Percentiles rank a stretch among this genome's conserved stretches.
Conservation (phyloP, 352 stramenopile genomes). For the Pythium biforme region DNA sequence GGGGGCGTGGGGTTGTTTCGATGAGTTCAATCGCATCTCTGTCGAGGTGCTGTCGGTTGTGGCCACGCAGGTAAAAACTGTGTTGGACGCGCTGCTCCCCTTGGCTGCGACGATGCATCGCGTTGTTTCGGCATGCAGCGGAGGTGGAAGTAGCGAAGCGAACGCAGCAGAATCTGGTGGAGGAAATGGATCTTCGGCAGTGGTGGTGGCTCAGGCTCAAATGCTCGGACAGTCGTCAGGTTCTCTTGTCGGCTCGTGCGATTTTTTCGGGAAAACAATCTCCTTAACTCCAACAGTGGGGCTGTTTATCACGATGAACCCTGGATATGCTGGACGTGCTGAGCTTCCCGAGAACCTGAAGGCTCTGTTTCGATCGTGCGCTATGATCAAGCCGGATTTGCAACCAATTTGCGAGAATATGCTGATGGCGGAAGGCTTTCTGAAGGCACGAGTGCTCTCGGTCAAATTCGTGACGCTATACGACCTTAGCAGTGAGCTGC, state of each 20-base stretch:
- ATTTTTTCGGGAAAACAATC: slow-evolving; percentile 91
- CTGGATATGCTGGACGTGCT: slow-evolving; percentile 88
- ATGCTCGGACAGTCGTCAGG: slow-evolving; percentile 19
- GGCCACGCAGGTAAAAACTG: slow-evolving; percentile 96
- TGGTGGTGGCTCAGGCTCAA: slow-evolving; percentile 14
- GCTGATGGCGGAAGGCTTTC: slow-evolving; percentile 93
- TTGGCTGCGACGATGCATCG: slow-evolving; percentile 29
- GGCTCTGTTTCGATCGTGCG: slow-evolving; percentile 89
- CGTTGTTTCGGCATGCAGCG: slow-evolving; percentile 23
- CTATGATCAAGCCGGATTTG: slow-evolving; percentile 91
- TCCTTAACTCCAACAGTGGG: slow-evolving; percentile 78
- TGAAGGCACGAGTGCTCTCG: slow-evolving; percentile 76
- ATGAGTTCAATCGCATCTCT: slow-evolving; percentile 97
- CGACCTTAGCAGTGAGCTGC: slow-evolving; percentile 79
- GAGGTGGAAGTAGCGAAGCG: slow-evolving; percentile 19
- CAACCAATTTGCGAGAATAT: slow-evolving; percentile 94
- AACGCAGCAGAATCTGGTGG: slow-evolving; percentile 10
- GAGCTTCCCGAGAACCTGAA: slow-evolving; percentile 94
- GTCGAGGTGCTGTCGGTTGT: slow-evolving; percentile 96
- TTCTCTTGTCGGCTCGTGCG: slow-evolving; percentile 61
- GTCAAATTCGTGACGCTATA: slow-evolving; percentile 92
- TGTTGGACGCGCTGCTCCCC: slow-evolving; percentile 85
- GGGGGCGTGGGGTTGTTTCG: slow-evolving; percentile 95
- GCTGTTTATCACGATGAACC: slow-evolving; percentile 96
- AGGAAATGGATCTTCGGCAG: neutral